Conservation (phyloP, 352 stramenopile species). For the Pythium coloratum region DNA sequence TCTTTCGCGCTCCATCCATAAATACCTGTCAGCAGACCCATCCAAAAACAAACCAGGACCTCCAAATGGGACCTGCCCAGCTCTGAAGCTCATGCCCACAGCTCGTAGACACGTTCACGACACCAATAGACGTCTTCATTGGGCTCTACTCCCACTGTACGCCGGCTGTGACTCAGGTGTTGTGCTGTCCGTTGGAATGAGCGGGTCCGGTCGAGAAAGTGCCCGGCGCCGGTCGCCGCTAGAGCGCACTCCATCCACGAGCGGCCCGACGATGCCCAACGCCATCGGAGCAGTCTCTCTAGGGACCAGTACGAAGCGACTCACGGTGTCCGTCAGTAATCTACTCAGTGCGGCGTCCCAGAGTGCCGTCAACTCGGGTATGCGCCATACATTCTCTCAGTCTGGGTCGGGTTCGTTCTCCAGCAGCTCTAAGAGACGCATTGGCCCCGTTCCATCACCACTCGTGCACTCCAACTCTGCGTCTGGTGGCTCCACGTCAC, state of each 20-base stretch:
- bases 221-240: neutral
- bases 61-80: too few species aligned
- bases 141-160: neutral
- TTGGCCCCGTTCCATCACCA: constrained; percentile 6
- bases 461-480: constrained; percentile 16
- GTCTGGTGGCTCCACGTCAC: constrained; percentile 10
- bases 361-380: neutral
- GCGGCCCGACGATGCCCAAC: neutral
- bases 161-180: too few species aligned
- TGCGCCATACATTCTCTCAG: neutral
- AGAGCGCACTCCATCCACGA: constrained; percentile 6
- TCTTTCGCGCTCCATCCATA: too few species aligned
- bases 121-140: neutral
- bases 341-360: neutral
- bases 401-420: constrained; percentile 6
- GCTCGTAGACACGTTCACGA: too few species aligned
- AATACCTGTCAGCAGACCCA: too few species aligned
- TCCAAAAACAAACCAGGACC: too few species aligned
- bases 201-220: neutral
- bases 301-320: neutral
- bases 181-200: neutral
- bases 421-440: constrained; percentile 12
- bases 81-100: too few species aligned
- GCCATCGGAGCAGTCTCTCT: neutral
- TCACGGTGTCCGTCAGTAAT: constrained; percentile 11